These are phyloP conservation scores for Ophiocordyceps unilateralis DNA, from an alignment of 2,329 filamentous ascomycete genomes.

Conservation along the genomic window DNA sequence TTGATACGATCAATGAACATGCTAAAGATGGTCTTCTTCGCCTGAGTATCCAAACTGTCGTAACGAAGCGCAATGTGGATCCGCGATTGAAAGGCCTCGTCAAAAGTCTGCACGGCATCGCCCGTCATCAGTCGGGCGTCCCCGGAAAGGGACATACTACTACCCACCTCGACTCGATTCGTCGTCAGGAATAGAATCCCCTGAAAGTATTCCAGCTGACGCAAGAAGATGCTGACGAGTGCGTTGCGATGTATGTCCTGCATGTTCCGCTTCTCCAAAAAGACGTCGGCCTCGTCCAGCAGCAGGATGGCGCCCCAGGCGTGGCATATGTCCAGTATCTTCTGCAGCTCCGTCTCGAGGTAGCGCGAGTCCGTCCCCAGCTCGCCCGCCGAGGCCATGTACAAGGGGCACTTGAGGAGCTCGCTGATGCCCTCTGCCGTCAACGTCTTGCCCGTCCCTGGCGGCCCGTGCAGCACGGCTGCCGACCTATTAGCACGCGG, in stretches of 20 bases:
- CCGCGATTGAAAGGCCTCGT: slow-evolving; percentile 76
- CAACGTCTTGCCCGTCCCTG: slow-evolving; percentile 76
- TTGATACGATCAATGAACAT: slow-evolving; percentile 65
- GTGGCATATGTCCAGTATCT: slow-evolving; percentile 73
- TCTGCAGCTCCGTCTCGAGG: slow-evolving; percentile 62
- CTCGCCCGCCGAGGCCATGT: slow-evolving; percentile 70
- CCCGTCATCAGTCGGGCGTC: not conserved
- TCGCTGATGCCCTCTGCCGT: slow-evolving; percentile 80
- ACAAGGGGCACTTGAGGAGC: slow-evolving; percentile 63
- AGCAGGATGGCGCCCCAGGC: slow-evolving; percentile 74
- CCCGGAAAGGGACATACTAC: not conserved
- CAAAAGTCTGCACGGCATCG: slow-evolving; percentile 44
- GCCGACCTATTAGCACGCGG: not conserved
- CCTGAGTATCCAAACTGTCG: slow-evolving; percentile 52
- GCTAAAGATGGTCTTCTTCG: slow-evolving; percentile 66
- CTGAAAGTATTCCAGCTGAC: slow-evolving; percentile 79
- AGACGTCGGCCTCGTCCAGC: slow-evolving; percentile 73
- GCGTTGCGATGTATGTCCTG: slow-evolving; percentile 75
- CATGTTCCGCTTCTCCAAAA: slow-evolving; percentile 67
- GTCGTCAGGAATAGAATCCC: slow-evolving; percentile 83
- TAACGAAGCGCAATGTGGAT: slow-evolving; percentile 78
- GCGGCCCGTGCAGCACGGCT: slow-evolving; percentile 65
- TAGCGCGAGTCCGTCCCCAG: slow-evolving; percentile 60
- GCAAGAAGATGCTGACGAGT: slow-evolving; percentile 73
- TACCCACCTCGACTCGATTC: slow-evolving; percentile 54